Conservation (phyloP, 2,329 filamentous ascomycete species). For the Endocalyx cinctus region DNA sequence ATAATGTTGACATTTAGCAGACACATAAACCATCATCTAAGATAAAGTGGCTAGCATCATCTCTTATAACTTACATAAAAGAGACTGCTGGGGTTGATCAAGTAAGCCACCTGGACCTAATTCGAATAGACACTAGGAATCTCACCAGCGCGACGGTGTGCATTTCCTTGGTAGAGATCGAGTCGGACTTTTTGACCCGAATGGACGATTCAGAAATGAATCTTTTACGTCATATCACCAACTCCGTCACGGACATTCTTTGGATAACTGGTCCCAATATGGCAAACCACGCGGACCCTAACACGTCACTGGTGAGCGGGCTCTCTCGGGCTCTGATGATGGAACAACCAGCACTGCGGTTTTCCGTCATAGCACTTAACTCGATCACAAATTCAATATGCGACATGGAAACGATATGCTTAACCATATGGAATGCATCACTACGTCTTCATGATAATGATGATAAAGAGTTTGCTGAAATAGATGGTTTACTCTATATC, state of each 20-base stretch:
- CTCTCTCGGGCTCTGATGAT: constrained; percentile 7
- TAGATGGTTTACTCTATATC: constrained; percentile 10
- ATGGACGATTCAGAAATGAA: constrained; percentile 10
- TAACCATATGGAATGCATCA: constrained; percentile 1
- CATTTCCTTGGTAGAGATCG: constrained; percentile 10
- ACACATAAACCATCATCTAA: too few species aligned
- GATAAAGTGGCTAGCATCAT: too few species aligned
- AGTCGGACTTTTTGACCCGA: constrained; percentile 10
- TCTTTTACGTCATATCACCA: constrained; percentile 8
- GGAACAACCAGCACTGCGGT: constrained; percentile 8
- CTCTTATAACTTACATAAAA: too few species aligned
- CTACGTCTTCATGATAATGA: constrained; percentile 2
- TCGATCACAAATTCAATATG: not conserved
- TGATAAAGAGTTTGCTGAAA: constrained; percentile 13
- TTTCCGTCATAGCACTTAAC: constrained; percentile 2
- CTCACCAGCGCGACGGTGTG: too few species aligned
- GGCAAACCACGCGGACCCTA: constrained; percentile 3
- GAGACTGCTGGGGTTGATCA: too few species aligned
- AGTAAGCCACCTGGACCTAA: too few species aligned
- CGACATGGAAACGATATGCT: constrained; percentile 1
- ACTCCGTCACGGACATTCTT: constrained; percentile 7
- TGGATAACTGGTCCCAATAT: constrained; percentile 13
- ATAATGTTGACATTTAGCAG: too few species aligned
- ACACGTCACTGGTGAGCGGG: constrained; percentile 2
- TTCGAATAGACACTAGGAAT: too few species aligned